These are phyloP conservation scores for Mucor mucedo DNA, from an alignment of 371 early-diverging fungal genomes.

Conservation along the genomic window DNA sequence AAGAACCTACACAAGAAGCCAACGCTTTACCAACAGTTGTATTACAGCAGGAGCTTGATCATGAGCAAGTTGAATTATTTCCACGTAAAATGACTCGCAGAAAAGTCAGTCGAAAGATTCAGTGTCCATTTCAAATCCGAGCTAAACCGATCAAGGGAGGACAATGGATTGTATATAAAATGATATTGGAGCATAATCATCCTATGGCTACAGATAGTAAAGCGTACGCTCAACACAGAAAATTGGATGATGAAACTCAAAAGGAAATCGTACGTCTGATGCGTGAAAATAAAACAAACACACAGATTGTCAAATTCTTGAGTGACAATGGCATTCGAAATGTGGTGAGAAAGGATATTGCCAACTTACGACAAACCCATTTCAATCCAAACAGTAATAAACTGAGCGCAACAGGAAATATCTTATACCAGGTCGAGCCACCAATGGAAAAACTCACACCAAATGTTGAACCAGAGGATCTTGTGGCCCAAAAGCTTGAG, in stretches of 20 bases:
- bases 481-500: background rate
- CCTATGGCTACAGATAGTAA: slow-evolving; percentile 21
- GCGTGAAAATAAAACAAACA: slow-evolving; percentile 11
- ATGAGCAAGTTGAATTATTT: background rate
- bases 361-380: slow-evolving; percentile 19
- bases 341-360: slow-evolving; percentile 23
- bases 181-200: slow-evolving; percentile 23
- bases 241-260: slow-evolving; percentile 8
- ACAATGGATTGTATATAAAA: slow-evolving; percentile 15
- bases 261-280: slow-evolving; percentile 11
- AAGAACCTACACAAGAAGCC: background rate
- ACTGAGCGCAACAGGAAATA: background rate
- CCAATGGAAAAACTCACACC: slow-evolving; percentile 3
- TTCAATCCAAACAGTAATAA: slow-evolving; percentile 13
- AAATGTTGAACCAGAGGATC: background rate
- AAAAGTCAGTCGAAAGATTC: slow-evolving; percentile 17
- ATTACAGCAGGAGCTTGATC: background rate
- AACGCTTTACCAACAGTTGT: background rate
- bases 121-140: slow-evolving; percentile 25
- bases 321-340: slow-evolving; percentile 13
- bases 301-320: slow-evolving; percentile 10
- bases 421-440: slow-evolving; percentile 4
- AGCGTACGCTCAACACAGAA: slow-evolving; percentile 24
- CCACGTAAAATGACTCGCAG: slow-evolving; percentile 11
- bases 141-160: slow-evolving; percentile 10